Base-by-base conservation (phyloP, 1,139 yeast species). In the Petasospora fabianii region DNA sequence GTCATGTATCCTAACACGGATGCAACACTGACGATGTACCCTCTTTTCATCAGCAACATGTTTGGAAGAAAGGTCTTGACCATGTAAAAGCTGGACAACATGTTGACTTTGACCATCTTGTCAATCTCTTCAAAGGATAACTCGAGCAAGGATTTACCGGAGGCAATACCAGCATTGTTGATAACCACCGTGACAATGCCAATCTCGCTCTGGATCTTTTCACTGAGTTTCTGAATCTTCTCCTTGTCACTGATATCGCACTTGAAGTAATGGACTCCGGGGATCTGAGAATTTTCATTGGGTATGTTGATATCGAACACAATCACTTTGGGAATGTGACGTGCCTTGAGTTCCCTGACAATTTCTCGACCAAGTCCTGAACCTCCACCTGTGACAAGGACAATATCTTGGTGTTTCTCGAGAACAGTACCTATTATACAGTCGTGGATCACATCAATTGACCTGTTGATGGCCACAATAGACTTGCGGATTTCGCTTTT, bases 1-100 rank as follows among this genome's bases (percentile, higher is more conserved):
- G 95, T 75, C 69, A 84, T 71, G 47, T 83, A 80, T 0, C 96
- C 97, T 41, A 90, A 66, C 0, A 86, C 86, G 0, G 96, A 85
- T 0, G 92, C 87, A 26, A 90, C 67, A 3, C 90, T 84, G 21
- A 90, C 77, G 14, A 92, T 71, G 56, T 81, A 85, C 0, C 97
- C 96, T 30, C 94, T 66, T 39, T 70, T 66, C 15, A 58, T 48
- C n/a, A 52, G 56, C 4, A 84, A 47, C 94, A 90, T 85, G 29
- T 65, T 76, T 0, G 96, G 95, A 9, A 88, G 61, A 53, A 87
- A 80, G 0, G 77, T 66, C 50, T 84, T 78, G 48, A 78, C 74
- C 38, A 90, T 77, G 51, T 79, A 77, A 56, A 84, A 83, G 44
- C 81, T 75, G 2, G 95, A 77, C 13, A 78, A 50, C 34, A 86